phyloP scores from a whole-genome alignment of 805 yeast genomes.

The Candida ipomoeae region DNA sequence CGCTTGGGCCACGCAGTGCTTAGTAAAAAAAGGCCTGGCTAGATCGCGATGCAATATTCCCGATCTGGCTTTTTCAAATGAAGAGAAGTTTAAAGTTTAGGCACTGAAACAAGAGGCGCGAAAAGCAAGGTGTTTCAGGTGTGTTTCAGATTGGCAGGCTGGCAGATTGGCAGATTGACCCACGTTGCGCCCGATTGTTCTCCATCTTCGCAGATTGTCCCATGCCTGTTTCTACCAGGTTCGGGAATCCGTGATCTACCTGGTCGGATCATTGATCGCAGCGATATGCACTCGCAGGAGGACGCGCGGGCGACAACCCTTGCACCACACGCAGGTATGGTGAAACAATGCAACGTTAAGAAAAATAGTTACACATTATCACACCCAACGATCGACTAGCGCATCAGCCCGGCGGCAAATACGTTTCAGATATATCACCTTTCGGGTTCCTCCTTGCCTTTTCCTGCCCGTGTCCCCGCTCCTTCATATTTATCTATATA shows the following conservation, averaged over 20 bases:
- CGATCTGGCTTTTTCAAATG: too few relatives aligned
- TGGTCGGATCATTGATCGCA: not conserved
- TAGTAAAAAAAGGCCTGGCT: too few relatives aligned
- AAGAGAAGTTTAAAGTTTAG: too few relatives aligned
- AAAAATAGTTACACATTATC: not conserved
- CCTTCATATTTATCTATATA: not conserved
- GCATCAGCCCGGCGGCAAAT: not conserved
- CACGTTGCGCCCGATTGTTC: not conserved
- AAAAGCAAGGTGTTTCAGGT: too few relatives aligned
- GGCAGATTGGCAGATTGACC: too few relatives aligned
- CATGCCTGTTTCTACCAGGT: not conserved
- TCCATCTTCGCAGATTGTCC: not conserved
- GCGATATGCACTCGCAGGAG: not conserved
- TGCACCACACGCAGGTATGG: conserved; percentile 3
- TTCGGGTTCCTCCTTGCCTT: not conserved
- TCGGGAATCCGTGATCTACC: not conserved
- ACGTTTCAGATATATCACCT: not conserved
- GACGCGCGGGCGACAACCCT: conserved; percentile 4
- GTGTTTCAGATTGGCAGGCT: too few relatives aligned
- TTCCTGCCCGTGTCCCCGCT: not conserved
- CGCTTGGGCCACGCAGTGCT: too few relatives aligned
- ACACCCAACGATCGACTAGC: not conserved
- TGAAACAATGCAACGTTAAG: conserved; percentile 4
- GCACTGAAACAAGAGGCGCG: too few relatives aligned
- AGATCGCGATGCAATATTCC: too few relatives aligned